phyloP scores from a whole-genome alignment of 768 basidiomycete genomes.

The Termitomyces sp. region DNA sequence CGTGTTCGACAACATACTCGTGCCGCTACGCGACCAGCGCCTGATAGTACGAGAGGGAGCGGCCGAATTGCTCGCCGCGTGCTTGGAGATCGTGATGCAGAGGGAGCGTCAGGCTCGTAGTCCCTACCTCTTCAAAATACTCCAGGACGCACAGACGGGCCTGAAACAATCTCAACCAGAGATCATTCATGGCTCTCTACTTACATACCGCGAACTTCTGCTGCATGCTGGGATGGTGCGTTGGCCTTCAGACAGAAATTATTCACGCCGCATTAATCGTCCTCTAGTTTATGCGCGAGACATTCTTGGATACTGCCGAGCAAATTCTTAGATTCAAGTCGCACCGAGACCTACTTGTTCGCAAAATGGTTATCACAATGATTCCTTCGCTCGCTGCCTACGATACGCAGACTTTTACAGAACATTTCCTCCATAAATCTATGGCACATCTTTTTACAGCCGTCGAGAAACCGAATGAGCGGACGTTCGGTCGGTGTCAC shows the following conservation, averaged over 20 bases:
- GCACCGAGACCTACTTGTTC: slow-evolving; percentile 81
- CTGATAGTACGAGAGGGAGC: slow-evolving; percentile 91
- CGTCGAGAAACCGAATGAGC: slow-evolving; percentile 83
- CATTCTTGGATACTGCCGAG: slow-evolving; percentile 82
- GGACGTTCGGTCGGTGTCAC: slow-evolving; percentile 68
- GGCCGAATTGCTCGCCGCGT: slow-evolving; percentile 88
- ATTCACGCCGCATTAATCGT: not conserved
- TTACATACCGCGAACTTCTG: slow-evolving; percentile 88
- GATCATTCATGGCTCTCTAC: slow-evolving; percentile 85
- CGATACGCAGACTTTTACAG: slow-evolving; percentile 87
- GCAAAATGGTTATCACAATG: slow-evolving; percentile 92
- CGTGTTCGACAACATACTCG: slow-evolving; percentile 90
- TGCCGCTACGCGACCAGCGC: slow-evolving; percentile 82
- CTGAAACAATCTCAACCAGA: slow-evolving; percentile 79
- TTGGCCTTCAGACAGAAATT: slow-evolving; percentile 1
- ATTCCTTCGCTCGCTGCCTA: slow-evolving; percentile 94
- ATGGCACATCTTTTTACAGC: slow-evolving; percentile 90
- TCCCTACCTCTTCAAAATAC: slow-evolving; percentile 72
- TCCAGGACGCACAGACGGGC: slow-evolving; percentile 82
- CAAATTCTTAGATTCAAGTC: slow-evolving; percentile 85
- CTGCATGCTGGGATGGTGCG: slow-evolving; percentile 92
- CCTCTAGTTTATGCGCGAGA: slow-evolving; percentile 81
- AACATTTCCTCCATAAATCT: slow-evolving; percentile 86
- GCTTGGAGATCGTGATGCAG: slow-evolving; percentile 79
- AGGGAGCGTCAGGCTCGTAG: slow-evolving; percentile 64